A percentile compares a stretch with the other conserved stretches of the same genome.
phyloP scores from a whole-genome alignment of 2,329 filamentous ascomycete genomes.

The Pestalotiopsis sp. region DNA sequence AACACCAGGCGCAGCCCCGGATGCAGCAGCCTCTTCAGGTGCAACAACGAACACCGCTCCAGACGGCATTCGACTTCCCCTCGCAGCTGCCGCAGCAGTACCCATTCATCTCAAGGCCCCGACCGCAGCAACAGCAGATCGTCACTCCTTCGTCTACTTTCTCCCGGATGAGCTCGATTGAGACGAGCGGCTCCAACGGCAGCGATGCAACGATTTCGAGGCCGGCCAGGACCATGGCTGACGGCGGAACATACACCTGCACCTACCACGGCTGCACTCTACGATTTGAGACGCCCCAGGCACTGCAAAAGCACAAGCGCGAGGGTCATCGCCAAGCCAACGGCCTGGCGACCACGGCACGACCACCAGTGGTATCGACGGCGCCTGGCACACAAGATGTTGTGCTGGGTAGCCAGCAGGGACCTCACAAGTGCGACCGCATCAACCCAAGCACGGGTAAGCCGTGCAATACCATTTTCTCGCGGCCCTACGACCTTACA shows the following conservation, averaged over 20 bases:
- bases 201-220: conserved; percentile 42
- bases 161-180: conserved; percentile 44
- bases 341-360: conserved; percentile 45
- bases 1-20: conserved; percentile 23
- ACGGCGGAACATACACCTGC: conserved; percentile 91
- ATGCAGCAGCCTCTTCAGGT: conserved; percentile 22
- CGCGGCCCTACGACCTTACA: conserved; percentile 92
- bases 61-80: conserved; percentile 34
- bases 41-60: conserved; percentile 23
- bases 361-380: conserved; percentile 21
- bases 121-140: conserved; percentile 28
- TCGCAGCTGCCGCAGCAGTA: conserved; percentile 37
- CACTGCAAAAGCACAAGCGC: conserved; percentile 93
- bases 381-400: conserved; percentile 48
- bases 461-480: conserved; percentile 92
- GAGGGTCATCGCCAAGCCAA: conserved; percentile 85
- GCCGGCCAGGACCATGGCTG: conserved; percentile 68
- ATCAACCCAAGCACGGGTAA: conserved; percentile 96
- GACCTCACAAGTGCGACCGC: conserved; percentile 89
- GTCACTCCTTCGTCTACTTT: conserved; percentile 42
- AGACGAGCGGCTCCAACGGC: conserved; percentile 37
- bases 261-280: conserved; percentile 89
- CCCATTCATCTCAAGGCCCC: conserved; percentile 38
- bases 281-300: conserved; percentile 84
- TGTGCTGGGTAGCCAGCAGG: conserved; percentile 82